These are phyloP conservation scores for Geotrichum aggregatum DNA, from an alignment of 1,139 yeast species.

Conservation along the genomic window DNA sequence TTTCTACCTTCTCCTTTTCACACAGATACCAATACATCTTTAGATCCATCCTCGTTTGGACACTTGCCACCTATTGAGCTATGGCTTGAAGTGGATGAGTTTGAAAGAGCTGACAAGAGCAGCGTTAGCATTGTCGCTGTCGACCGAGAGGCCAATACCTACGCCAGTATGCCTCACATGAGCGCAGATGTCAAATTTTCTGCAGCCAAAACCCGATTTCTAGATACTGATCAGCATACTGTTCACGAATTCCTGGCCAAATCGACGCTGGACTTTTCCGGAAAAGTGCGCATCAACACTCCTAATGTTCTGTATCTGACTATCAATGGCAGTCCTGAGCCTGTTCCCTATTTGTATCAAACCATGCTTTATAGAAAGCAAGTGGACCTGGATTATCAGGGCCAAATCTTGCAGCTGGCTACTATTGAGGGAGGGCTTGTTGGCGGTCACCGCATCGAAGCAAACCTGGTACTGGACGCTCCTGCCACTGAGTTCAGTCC, in stretches of 20 bases:
- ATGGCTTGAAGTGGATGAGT: constrained; percentile 47
- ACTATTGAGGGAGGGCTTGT: constrained; percentile 54
- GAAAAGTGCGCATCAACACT: constrained; percentile 39
- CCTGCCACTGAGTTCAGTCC: constrained; percentile 9
- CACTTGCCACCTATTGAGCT: constrained; percentile 53
- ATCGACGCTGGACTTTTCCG: constrained; percentile 44
- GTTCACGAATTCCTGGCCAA: constrained; percentile 42
- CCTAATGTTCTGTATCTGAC: constrained; percentile 42
- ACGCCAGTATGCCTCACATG: constrained; percentile 43
- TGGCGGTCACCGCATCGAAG: constrained; percentile 52
- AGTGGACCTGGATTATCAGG: constrained; percentile 42
- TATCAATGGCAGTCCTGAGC: constrained; percentile 10
- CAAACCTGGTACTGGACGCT: constrained; percentile 44
- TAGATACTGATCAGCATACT: constrained; percentile 36
- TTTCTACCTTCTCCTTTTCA: constrained; percentile 48
- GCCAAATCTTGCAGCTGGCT: constrained; percentile 45
- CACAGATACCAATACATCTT: constrained; percentile 19
- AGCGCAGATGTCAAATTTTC: constrained; percentile 48
- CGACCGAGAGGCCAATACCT: constrained; percentile 46
- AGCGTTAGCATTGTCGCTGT: constrained; percentile 47
- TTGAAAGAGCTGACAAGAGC: constrained; percentile 42
- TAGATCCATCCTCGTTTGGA: constrained; percentile 18
- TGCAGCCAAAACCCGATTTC: constrained; percentile 37
- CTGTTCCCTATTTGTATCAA: constrained; percentile 46
- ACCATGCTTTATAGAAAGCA: constrained; percentile 45